These are phyloP conservation scores for Lathyrus aphaca DNA, from an alignment of 306 rosid species.

Conservation along the genomic window DNA sequence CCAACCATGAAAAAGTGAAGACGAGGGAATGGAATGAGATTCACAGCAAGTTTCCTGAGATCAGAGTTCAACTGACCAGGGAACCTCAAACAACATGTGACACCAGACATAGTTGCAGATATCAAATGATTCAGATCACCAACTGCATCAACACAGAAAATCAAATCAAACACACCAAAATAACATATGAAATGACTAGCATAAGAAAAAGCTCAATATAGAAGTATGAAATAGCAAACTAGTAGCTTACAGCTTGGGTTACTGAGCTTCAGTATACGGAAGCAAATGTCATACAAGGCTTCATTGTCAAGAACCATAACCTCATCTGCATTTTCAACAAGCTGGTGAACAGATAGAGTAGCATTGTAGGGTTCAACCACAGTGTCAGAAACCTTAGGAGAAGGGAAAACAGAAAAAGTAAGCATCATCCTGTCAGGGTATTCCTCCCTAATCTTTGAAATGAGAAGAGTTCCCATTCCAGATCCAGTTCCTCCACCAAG, in stretches of 20 bases:
- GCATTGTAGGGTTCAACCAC: conserved; percentile 20
- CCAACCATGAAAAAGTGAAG: conserved; percentile 28
- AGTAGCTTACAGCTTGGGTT: conserved; percentile 32
- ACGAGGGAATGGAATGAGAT: conserved; percentile 23
- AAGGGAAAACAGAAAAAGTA: conserved; percentile 16
- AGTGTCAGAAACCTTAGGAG: conserved; percentile 15
- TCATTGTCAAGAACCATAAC: conserved; percentile 23
- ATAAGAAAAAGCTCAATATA: neutral
- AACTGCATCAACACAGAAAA: neutral
- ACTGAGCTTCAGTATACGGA: conserved; percentile 12
- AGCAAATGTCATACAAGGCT: conserved; percentile 19
- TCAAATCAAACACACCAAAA: neutral
- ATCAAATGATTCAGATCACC: conserved; percentile 22
- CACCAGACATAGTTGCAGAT: conserved; percentile 23
- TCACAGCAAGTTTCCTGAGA: conserved; percentile 23
- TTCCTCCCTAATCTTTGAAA: conserved; percentile 23
- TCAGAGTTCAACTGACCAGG: conserved; percentile 26
- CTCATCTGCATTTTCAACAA: conserved; percentile 22
- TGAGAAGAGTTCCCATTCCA: conserved; percentile 9
- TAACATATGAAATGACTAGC: neutral
- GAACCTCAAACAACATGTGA: conserved; percentile 21
- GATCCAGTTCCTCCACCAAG: conserved; percentile 26
- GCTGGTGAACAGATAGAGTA: conserved; percentile 17
- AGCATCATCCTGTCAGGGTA: conserved; percentile 23
- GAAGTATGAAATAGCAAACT: neutral